Base-by-base conservation (phyloP, 768 basidiomycete species). In the Hydnomerulius pinastri region DNA sequence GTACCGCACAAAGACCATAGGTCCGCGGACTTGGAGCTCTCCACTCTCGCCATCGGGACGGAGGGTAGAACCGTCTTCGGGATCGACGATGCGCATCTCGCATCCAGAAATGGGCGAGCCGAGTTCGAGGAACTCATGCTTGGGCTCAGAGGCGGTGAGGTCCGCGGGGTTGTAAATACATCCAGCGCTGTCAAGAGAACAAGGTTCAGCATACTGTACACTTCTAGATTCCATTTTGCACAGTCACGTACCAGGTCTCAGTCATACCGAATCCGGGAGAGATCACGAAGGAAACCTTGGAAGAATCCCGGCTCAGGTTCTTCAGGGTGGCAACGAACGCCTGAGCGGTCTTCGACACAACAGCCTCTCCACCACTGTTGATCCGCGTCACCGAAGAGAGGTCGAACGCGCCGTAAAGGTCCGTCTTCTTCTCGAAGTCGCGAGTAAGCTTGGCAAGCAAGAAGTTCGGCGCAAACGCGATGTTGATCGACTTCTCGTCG, bases 251-350 rank as follows among this genome's bases (percentile, higher is more conserved):
- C 54, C 68, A 67, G 20, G 74, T 76, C 55, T 76, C 74, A 0
- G 67, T 76, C 75, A 76, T 76, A 39, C 75, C 74, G 28, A 76
- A 76, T 6, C 71, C 74, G 42, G 67, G 65, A 21, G 63, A 59
- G 13, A 64, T 48, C 6, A 49, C 53, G 7, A 62, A 53, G 6
- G 62, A 64, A 3, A 57, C 12, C 1, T 63, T 45, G 2, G 48
- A 49, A 1, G 64, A 37, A n/a, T 64, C 50, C 8, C 32, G 36
- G 0, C 51, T 38, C 18, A 65, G 56, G 13, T 54, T 54, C 39
- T 70, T 59, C 2, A 76, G 68, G 4, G 48, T 58, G 18, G 66
- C 50, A 3, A 63, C 61, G 35, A 76, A 72, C 10, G 62, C 63
- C 3, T 70, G 57, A 2, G 71, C 74, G 11, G 70, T 73, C 42